Evolutionary conservation across 352 stramenopile species (phyloP), one percentile per base, ranked within the genome.

Genomic region (Pythium folliculosum): DNA sequence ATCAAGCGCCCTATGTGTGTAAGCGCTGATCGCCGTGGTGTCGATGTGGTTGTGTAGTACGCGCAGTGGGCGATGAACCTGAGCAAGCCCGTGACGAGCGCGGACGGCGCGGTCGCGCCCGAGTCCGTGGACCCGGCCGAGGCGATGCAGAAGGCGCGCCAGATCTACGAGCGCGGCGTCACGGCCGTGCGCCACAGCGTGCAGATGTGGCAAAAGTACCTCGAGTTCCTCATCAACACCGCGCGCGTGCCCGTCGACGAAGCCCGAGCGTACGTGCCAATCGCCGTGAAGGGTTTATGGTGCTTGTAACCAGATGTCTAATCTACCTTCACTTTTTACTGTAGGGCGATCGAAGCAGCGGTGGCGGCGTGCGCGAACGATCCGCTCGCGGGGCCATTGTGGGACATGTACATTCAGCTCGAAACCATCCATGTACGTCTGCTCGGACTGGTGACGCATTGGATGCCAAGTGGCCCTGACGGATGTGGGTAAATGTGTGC

Each of bases 161-260:
- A 75, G 25, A 78, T 93, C 40, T 93, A 91, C 48, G 86, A 92
- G 56, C 82, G 84, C 50, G 86, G 86, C 21, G 75, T 92, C 12
- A 71, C 78, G 12, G 86, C 83, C 0, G 86, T 89, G 22, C 65
- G 69, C 58, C 75, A 81, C 74, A 94, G 86, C 52, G 85, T 91
- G 40, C 82, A 93, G 60, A 94, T 94, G 86, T 94, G 86, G 86
- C 75, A 88, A 65, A 92, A 92, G 67, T 94, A 94, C 74, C 84
- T 77, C 59, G 84, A 94, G 60, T 94, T 92, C 44, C 63, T 93
- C 16, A 84, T 90, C 60, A 65, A 84, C 45, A 90, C 72, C 63
- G 38, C 85, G 27, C 81, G 78, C 23, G 76, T 80, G 30, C 78
- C 81, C 10, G 77, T 82, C 13, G 85, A 91, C 35, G 80, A 93